phyloP scores from a whole-genome alignment of 1,284 basidiomycete species.

The Ganoderma boninense region DNA sequence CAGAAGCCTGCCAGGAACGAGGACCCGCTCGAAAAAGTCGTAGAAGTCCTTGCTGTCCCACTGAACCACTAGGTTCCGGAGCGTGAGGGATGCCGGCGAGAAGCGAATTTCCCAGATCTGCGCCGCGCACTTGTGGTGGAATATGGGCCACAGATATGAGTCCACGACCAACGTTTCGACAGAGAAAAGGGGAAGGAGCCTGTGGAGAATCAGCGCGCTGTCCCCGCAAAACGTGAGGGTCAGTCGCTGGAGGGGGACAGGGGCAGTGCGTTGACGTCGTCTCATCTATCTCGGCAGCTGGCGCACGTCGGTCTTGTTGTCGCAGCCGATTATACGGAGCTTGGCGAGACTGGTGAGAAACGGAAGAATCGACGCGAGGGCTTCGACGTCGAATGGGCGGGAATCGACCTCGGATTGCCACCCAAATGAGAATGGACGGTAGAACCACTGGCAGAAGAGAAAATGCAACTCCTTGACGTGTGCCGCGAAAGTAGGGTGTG shows the following conservation, averaged over 20 bases:
- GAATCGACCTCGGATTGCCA: too few relatives aligned
- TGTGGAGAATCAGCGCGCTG: neutral
- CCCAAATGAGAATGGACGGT: neutral
- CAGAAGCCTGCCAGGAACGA: neutral
- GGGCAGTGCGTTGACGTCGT: neutral
- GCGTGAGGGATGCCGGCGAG: neutral
- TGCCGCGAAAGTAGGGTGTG: neutral
- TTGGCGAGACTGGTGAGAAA: neutral
- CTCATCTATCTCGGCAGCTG: too few relatives aligned
- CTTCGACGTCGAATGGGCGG: neutral
- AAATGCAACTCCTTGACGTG: neutral
- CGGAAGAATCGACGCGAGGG: neutral
- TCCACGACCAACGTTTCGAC: neutral
- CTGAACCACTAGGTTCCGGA: neutral
- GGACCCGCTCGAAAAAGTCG: too few relatives aligned
- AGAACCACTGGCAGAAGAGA: neutral
- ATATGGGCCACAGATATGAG: neutral
- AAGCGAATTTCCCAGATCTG: neutral
- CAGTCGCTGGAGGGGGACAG: neutral
- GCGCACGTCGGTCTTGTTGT: neutral
- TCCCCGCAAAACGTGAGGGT: neutral
- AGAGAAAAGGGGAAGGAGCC: neutral
- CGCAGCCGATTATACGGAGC: neutral
- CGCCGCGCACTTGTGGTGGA: too few relatives aligned
- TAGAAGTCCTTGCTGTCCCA: neutral